Conservation (phyloP, 2,329 filamentous ascomycete species). For the Neopestalotiopsis sp. region DNA sequence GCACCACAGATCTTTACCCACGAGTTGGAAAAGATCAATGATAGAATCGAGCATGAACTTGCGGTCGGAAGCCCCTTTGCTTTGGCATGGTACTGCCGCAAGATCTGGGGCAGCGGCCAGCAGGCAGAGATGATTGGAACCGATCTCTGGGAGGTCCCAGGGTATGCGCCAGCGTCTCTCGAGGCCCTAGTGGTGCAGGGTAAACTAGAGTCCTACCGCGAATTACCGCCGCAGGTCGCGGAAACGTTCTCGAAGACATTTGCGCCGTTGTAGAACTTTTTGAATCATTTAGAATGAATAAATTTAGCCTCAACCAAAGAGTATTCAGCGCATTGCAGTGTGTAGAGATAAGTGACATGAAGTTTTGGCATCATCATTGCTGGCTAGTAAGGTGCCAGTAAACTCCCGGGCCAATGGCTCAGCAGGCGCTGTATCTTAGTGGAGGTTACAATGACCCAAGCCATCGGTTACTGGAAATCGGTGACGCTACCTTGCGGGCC, state of each 20-base stretch:
- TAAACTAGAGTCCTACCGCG: slow-evolving; percentile 29
- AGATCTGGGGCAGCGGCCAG: slow-evolving; percentile 30
- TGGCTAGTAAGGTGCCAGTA: no score
- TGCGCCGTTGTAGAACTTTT: not conserved
- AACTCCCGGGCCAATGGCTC: no score
- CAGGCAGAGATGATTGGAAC: slow-evolving; percentile 23
- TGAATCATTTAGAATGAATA: no score
- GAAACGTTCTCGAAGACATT: not conserved
- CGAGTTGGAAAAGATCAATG: slow-evolving; percentile 28
- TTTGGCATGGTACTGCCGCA: slow-evolving; percentile 33
- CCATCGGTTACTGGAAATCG: not conserved
- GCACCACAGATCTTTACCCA: slow-evolving; percentile 24
- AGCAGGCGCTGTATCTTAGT: not conserved
- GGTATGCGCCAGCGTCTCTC: slow-evolving; percentile 29
- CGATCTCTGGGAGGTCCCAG: slow-evolving; percentile 33
- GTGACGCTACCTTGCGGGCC: not conserved
- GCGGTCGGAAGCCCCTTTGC: slow-evolving; percentile 23
- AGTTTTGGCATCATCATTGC: no score
- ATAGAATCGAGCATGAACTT: slow-evolving; percentile 27
- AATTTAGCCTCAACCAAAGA: no score
- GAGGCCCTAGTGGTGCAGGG: slow-evolving; percentile 26
- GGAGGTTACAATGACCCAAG: not conserved
- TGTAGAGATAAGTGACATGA: no score
- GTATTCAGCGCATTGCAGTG: no score
- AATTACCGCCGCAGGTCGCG: slow-evolving; percentile 25